phyloP scores from a whole-genome alignment of 2,329 filamentous ascomycete genomes.

The Stachybotrys chartarum region DNA sequence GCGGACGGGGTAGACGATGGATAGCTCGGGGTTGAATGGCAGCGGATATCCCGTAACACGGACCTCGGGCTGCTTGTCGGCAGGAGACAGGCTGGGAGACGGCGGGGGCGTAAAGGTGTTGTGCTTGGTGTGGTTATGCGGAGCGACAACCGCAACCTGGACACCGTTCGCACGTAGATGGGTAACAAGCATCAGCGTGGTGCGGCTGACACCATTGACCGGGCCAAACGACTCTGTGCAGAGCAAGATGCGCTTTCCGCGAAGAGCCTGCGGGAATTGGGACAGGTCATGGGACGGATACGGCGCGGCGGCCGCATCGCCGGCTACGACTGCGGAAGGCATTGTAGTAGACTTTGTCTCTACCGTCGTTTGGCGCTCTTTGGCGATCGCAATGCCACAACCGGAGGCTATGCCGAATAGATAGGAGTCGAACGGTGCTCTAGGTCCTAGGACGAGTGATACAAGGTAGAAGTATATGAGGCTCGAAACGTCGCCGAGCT shows the following conservation, averaged over 20 bases:
- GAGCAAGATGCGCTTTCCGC: conserved; percentile 55
- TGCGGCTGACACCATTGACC: conserved; percentile 67
- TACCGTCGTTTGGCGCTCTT: not conserved
- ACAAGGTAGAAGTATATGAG: not conserved
- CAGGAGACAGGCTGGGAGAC: conserved; percentile 21
- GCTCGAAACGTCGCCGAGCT: not conserved
- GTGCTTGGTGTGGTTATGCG: conserved; percentile 46
- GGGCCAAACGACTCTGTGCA: conserved; percentile 67
- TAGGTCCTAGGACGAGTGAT: not conserved
- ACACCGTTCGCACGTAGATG: conserved; percentile 58
- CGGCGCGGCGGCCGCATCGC: not conserved
- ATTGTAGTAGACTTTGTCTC: not conserved
- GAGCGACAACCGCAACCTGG: conserved; percentile 60
- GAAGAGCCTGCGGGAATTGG: conserved; percentile 40
- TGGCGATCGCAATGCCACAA: too few species aligned
- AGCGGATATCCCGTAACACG: conserved; percentile 58
- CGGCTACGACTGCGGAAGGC: not conserved
- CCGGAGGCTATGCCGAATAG: too few species aligned
- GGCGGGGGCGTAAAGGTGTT: conserved; percentile 45
- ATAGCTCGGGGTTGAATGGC: conserved; percentile 65
- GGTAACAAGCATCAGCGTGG: conserved; percentile 61
- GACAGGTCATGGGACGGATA: conserved; percentile 30
- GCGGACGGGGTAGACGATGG: conserved; percentile 62
- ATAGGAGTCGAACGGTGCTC: too few species aligned
- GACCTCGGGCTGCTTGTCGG: conserved; percentile 37